Conservation (phyloP, 2,329 filamentous ascomycete species). For the Didymellaceae sp. region DNA sequence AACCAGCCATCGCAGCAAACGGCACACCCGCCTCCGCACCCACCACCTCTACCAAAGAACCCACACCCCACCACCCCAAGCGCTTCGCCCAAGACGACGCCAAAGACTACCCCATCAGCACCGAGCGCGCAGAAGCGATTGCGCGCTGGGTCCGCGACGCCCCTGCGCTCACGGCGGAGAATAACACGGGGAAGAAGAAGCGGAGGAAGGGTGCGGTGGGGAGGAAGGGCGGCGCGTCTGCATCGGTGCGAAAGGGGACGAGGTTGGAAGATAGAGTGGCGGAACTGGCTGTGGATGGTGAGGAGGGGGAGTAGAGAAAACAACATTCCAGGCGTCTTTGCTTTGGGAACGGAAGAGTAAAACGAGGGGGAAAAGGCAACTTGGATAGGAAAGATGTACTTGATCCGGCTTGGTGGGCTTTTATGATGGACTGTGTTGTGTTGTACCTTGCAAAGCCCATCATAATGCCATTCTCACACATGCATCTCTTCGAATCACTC, state of each 20-base stretch:
- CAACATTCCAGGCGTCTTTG: too few relatives aligned
- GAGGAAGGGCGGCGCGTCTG: too few relatives aligned
- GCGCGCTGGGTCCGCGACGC: constrained; percentile 69
- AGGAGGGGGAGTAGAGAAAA: neutral
- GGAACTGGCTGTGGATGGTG: neutral
- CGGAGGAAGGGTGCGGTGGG: neutral
- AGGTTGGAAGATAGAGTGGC: neutral
- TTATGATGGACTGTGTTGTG: too few relatives aligned
- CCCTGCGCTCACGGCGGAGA: constrained; percentile 47
- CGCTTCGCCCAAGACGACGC: neutral
- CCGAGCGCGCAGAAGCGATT: constrained; percentile 72
- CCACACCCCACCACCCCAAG: neutral
- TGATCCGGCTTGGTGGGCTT: too few relatives aligned
- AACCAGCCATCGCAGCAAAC: too few relatives aligned
- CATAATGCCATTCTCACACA: too few relatives aligned
- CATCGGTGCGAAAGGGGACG: neutral
- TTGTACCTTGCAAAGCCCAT: too few relatives aligned
- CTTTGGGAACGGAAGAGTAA: too few relatives aligned
- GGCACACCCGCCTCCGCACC: neutral
- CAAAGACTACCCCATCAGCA: constrained; percentile 70
- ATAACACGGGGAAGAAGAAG: constrained; percentile 34
- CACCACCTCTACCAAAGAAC: too few relatives aligned
- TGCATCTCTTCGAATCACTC: too few relatives aligned
- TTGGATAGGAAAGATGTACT: too few relatives aligned
- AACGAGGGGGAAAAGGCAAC: too few relatives aligned